Percentiles rank a stretch among this genome's conserved stretches.
Conservation (phyloP, 2,329 filamentous ascomycete species). For the Neopestalotiopsis sp. region DNA sequence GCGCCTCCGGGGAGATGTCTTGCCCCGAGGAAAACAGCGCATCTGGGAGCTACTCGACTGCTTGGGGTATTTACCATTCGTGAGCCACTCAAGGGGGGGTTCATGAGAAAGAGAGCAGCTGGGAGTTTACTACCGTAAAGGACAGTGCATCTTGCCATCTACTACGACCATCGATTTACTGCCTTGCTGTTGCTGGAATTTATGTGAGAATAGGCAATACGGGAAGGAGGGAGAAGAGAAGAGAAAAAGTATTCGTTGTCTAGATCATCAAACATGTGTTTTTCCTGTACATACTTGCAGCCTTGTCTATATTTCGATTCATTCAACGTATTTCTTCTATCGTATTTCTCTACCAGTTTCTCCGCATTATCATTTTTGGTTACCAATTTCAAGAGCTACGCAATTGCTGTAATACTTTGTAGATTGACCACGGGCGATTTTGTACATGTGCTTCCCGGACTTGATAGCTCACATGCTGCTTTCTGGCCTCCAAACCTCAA, state of each 20-base stretch:
- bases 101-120: neutral
- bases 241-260: neutral
- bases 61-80: slow-evolving; percentile 14
- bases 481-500: too few species aligned
- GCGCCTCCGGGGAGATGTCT: slow-evolving; percentile 9
- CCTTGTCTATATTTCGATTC: neutral
- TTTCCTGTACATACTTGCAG: neutral
- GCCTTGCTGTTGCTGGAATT: too few species aligned
- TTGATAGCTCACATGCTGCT: too few species aligned
- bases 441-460: too few species aligned
- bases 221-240: neutral
- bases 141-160: too few species aligned
- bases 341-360: neutral
- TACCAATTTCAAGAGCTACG: too few species aligned
- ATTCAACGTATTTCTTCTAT: neutral
- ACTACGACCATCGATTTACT: too few species aligned
- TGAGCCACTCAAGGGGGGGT: neutral
- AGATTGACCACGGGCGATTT: too few species aligned
- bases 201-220: neutral
- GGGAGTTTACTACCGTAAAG: neutral
- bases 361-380: neutral
- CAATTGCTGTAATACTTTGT: too few species aligned
- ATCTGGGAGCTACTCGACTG: neutral
- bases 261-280: neutral
- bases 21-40: slow-evolving; percentile 10